Conservation (phyloP, 257 asterid species). For the Avicennia marina region DNA sequence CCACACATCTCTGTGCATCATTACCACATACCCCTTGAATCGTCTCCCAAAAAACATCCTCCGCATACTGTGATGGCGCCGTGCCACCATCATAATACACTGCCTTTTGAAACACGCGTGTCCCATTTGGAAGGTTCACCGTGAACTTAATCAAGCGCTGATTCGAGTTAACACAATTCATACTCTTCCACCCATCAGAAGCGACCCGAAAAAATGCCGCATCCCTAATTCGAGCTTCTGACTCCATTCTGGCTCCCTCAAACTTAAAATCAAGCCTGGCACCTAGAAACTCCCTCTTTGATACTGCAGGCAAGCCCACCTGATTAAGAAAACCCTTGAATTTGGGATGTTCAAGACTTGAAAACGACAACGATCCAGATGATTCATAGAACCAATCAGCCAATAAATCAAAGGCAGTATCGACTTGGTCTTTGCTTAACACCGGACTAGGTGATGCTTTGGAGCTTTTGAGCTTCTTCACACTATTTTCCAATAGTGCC, state of each 20-base stretch:
- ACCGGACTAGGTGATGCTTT: constrained; percentile 42
- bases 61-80: constrained; percentile 52
- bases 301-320: constrained; percentile 51
- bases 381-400: constrained; percentile 73
- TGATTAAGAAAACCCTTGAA: constrained; percentile 59
- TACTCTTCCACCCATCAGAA: constrained; percentile 58
- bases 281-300: constrained; percentile 42
- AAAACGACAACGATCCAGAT: constrained; percentile 50
- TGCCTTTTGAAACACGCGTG: constrained; percentile 48
- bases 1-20: constrained; percentile 45
- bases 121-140: constrained; percentile 70
- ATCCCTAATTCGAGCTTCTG: constrained; percentile 55
- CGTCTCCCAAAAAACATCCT: constrained; percentile 55
- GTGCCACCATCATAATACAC: constrained; percentile 32
- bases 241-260: constrained; percentile 42
- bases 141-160: constrained; percentile 39
- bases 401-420: constrained; percentile 46
- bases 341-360: constrained; percentile 62
- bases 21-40: constrained; percentile 43
- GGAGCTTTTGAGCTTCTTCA: constrained; percentile 51
- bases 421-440: constrained; percentile 46
- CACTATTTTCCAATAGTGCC: constrained; percentile 63
- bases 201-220: constrained; percentile 60
- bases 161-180: constrained; percentile 30
- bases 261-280: constrained; percentile 54